A percentile compares a stretch with the other conserved stretches of the same genome.
These are phyloP conservation scores for Fraxinus sp. DNA, from an alignment of 305 asterid genomes.

Conservation along the genomic window DNA sequence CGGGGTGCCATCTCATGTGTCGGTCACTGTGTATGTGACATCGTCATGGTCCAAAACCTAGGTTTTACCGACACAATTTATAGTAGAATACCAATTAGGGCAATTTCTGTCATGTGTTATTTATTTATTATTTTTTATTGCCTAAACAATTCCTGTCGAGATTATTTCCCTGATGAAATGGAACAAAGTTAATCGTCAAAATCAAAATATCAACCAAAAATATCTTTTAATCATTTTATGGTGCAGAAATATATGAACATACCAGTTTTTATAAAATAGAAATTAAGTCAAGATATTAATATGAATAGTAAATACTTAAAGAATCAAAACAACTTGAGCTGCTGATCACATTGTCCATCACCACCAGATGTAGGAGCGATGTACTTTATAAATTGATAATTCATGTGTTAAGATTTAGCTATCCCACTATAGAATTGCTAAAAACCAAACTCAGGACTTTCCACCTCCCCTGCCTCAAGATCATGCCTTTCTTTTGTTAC, in stretches of 20 bases:
- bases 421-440: not conserved
- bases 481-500: too few species aligned
- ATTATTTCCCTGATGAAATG: not conserved
- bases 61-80: not conserved
- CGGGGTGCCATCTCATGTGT: not conserved
- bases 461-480: too few species aligned
- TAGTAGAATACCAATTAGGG: not conserved
- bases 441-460: not conserved
- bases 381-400: too few species aligned
- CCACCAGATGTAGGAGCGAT: too few species aligned
- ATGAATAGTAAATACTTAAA: too few species aligned
- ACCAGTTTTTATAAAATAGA: not conserved
- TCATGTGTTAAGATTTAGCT: too few species aligned
- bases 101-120: not conserved
- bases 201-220: not conserved
- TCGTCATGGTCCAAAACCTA: not conserved
- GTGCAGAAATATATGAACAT: not conserved
- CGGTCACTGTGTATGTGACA: not conserved
- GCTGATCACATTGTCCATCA: too few species aligned
- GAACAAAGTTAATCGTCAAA: not conserved
- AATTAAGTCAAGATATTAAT: not conserved
- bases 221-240: too few species aligned
- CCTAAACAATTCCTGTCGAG: not conserved
- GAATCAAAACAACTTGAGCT: too few species aligned
- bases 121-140: too few species aligned